Base-by-base conservation (phyloP, 768 basidiomycete species). In the Hericium erinaceus region DNA sequence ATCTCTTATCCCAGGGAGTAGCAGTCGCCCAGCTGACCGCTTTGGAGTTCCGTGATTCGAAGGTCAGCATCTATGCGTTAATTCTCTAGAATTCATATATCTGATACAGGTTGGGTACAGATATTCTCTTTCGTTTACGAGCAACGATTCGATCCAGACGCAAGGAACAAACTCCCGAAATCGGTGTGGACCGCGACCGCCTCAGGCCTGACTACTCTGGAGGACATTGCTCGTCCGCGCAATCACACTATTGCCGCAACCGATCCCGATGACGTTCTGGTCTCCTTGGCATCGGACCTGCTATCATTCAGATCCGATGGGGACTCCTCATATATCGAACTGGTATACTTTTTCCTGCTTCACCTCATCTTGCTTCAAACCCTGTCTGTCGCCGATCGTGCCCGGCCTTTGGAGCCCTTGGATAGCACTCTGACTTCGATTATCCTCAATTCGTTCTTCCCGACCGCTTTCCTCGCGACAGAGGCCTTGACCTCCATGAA, bases 21-120 rank as follows among this genome's bases (percentile, higher is more conserved):
- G 70, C 82, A 0, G 74, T 84, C 6, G 74, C 80, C 0, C 66
- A 80, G 8, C 68, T 89, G 18, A 73, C 74, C 38, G 81, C 79
- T 0, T 73, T 78, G 1, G 79, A 80, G 60, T 86, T 83, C 61
- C 76, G 77, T 44, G 84, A 87, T 61, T 79, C 80, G 0, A 87
- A 87, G 74, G 87, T 81, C 15, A 18, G 68, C 20, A n/a, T 33
- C 24, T 22, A 4, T 12, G 33, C 41, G 48, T 44, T 46, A 57
- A 44, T 39, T 24, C 26, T 6, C 22, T 54, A 38, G 52, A 16
- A 7, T 39, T 9, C 6, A 13, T 57, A 13, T 28, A 28, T 12
- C 44, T 20, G n/a, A 9, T 7, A 3, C 6, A n/a, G n/a, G 16
- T 46, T 46, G 13, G 28, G 33, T 15, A 7, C 61, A 87, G 86